Percentiles rank a stretch among this genome's conserved stretches.
Evolutionary conservation across 176 grass and related monocot genomes (phyloP).

Genomic region (Sorghum bicolor): DNA sequence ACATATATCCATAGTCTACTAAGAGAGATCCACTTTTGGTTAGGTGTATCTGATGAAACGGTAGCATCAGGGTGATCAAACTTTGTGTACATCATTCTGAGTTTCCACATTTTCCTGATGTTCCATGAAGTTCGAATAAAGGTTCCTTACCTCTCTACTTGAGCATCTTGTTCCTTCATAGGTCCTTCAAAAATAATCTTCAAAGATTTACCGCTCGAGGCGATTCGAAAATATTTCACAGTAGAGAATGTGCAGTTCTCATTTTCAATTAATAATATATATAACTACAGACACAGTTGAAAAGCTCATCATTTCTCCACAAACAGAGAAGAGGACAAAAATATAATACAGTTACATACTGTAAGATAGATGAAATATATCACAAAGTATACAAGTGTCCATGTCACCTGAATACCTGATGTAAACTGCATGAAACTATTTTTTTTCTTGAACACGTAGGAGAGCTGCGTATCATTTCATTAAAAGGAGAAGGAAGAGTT

Average conservation of each 20-base stretch:
- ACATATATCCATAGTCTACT: neutral
- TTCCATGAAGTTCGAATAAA: neutral
- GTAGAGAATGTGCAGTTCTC: neutral
- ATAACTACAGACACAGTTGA: neutral
- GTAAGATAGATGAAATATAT: constrained; percentile 21
- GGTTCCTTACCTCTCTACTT: neutral
- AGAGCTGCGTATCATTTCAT: too few relatives aligned
- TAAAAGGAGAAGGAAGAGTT: too few relatives aligned
- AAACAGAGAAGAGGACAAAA: neutral
- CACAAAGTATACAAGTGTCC: constrained; percentile 1
- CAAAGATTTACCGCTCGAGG: neutral
- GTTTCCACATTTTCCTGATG: constrained; percentile 1
- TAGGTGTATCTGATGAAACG: neutral
- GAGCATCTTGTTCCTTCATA: neutral
- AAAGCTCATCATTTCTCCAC: neutral
- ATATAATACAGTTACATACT: neutral
- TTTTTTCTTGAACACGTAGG: too few relatives aligned
- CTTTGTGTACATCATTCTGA: neutral
- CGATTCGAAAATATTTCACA: constrained; percentile 8
- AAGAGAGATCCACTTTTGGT: neutral
- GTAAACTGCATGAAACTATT: neutral
- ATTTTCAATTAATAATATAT: neutral
- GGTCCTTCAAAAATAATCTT: constrained; percentile 8
- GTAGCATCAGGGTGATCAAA: neutral
- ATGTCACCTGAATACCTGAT: constrained; percentile 2